phyloP scores from a whole-genome alignment of 2,329 filamentous ascomycete species.

The Arachnopeziza araneosa region DNA sequence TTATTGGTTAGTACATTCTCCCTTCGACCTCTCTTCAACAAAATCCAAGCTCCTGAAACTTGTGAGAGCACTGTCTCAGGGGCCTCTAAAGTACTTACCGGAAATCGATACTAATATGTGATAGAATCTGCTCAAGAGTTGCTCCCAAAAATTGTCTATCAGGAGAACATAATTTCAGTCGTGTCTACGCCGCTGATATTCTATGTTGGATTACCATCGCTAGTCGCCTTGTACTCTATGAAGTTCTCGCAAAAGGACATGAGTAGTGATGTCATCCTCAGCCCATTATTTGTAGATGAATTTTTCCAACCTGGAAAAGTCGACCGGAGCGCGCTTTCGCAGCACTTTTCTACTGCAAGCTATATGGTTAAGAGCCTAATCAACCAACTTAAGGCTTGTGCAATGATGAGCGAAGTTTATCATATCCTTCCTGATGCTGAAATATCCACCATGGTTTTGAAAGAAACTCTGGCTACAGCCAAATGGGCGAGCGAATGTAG shows the following conservation, averaged over 20 bases:
- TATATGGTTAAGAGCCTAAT: not conserved
- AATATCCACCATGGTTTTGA: constrained; percentile 4
- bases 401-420: constrained; percentile 6
- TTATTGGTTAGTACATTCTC: not conserved
- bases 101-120: too few relatives aligned
- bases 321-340: not conserved
- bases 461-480: not conserved
- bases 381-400: constrained; percentile 3
- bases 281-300: not conserved
- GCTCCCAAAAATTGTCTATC: not conserved
- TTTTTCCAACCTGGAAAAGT: not conserved
- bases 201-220: not conserved
- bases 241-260: not conserved
- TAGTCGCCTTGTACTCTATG: not conserved
- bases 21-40: too few relatives aligned
- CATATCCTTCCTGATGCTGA: constrained; percentile 5
- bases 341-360: not conserved
- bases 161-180: not conserved
- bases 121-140: not conserved
- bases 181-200: not conserved
- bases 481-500: constrained; percentile 1
- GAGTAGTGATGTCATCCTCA: not conserved
- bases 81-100: too few relatives aligned
- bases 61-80: too few relatives aligned
- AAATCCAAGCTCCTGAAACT: too few relatives aligned